Conservation (phyloP, 1,284 basidiomycete species). For the Hemileia vastatrix region DNA sequence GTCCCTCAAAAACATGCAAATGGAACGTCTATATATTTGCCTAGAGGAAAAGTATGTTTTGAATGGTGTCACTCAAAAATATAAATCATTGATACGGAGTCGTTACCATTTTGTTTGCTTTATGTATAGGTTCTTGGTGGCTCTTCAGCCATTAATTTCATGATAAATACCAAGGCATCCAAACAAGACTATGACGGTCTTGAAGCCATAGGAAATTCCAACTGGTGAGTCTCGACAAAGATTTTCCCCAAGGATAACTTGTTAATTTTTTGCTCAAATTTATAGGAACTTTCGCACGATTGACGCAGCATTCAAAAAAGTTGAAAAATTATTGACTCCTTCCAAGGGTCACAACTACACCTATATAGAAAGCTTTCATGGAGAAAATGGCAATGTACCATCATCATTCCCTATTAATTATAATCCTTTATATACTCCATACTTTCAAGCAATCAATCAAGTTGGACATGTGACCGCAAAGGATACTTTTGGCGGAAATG, state of each 20-base stretch:
- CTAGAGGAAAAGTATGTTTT: conserved; percentile 18
- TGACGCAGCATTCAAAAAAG: conserved; percentile 13
- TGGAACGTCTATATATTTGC: conserved; percentile 3
- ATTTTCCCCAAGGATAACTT: too few species aligned
- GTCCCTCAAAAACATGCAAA: conserved; percentile 7
- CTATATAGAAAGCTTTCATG: conserved; percentile 1
- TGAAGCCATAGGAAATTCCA: conserved; percentile 15
- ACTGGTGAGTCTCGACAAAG: conserved; percentile 6
- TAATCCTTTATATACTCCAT: conserved; percentile 2
- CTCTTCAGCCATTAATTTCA: conserved; percentile 20
- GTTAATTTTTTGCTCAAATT: not conserved
- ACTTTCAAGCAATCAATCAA: not conserved
- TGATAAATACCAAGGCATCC: conserved; percentile 15
- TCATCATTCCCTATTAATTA: conserved; percentile 16
- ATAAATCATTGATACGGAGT: too few species aligned
- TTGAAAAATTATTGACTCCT: conserved; percentile 2
- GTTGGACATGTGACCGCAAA: not conserved
- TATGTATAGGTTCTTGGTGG: conserved; percentile 11
- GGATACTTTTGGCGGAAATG: conserved; percentile 3
- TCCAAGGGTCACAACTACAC: not conserved
- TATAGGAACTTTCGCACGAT: conserved; percentile 12
- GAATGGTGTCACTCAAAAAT: too few species aligned
- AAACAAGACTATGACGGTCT: conserved; percentile 11
- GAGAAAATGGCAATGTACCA: not conserved
- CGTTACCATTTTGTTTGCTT: not conserved